Conservation (phyloP, 768 basidiomycete genomes). For the Tricholomella constricta region DNA sequence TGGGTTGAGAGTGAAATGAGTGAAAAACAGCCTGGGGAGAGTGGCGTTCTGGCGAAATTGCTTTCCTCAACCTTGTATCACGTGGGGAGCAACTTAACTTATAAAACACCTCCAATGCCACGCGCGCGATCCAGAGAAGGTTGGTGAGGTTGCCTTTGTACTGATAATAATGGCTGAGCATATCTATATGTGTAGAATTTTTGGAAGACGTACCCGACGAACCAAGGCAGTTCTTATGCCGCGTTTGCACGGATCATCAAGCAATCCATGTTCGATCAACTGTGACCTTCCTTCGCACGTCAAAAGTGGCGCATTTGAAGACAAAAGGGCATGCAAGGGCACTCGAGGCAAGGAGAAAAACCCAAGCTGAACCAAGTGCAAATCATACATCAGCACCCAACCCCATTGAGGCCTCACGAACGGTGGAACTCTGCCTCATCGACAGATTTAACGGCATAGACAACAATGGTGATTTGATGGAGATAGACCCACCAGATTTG, state of each 20-base stretch:
- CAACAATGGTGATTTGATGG: background rate
- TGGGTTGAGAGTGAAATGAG: no score
- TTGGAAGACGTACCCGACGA: background rate
- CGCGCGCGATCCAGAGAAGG: no score
- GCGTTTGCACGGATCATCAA: background rate
- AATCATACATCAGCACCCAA: no score
- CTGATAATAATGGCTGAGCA: background rate
- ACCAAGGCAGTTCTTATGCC: background rate
- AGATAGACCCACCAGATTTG: background rate
- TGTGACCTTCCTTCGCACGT: background rate
- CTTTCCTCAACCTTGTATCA: no score
- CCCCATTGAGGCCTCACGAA: background rate
- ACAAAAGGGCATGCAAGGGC: background rate
- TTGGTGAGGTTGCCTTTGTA: no score
- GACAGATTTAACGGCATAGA: background rate
- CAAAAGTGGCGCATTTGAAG: background rate
- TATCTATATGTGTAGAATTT: background rate
- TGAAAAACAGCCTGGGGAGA: no score
- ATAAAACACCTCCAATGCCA: no score
- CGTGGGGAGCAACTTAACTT: no score
- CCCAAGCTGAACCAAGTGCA: no score
- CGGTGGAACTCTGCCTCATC: background rate
- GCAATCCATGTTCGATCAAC: background rate
- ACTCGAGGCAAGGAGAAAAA: background rate
- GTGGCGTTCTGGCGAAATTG: no score